Evolutionary conservation across 345 rosid genomes (phyloP).

Genomic region (Rhodomyrtus tomentosa): DNA sequence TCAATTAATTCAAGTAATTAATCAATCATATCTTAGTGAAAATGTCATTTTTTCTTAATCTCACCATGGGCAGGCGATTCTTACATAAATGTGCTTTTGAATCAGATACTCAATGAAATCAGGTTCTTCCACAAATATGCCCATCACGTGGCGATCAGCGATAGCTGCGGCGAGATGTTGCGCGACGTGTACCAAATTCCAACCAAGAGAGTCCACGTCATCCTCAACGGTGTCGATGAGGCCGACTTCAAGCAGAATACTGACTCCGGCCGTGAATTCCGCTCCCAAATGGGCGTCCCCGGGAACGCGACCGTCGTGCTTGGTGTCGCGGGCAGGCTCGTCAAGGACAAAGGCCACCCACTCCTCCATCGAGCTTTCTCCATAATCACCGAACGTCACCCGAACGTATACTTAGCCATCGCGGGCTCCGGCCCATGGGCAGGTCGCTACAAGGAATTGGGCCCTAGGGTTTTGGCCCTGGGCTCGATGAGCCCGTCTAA

Average conservation of each 20-base stretch:
- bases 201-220: conserved; percentile 67
- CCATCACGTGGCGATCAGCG: conserved; percentile 84
- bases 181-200: conserved; percentile 90
- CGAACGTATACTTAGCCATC: conserved; percentile 41
- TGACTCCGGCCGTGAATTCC: conserved; percentile 34
- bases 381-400: conserved; percentile 22
- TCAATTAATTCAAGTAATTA: neutral
- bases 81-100: neutral
- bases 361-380: conserved; percentile 55
- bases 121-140: conserved; percentile 71
- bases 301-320: conserved; percentile 48
- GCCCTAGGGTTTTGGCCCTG: conserved; percentile 38
- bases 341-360: conserved; percentile 92
- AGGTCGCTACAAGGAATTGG: conserved; percentile 58
- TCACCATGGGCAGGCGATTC: neutral
- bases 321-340: conserved; percentile 84
- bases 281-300: conserved; percentile 42
- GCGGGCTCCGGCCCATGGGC: conserved; percentile 97
- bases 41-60: neutral
- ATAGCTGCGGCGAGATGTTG: conserved; percentile 93
- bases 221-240: conserved; percentile 78
- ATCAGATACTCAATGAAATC: conserved; percentile 40
- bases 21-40: neutral
- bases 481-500: conserved; percentile 62
- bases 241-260: conserved; percentile 33